These are phyloP conservation scores for Candida taoyuanica DNA, from an alignment of 805 yeast species.

Conservation along the genomic window DNA sequence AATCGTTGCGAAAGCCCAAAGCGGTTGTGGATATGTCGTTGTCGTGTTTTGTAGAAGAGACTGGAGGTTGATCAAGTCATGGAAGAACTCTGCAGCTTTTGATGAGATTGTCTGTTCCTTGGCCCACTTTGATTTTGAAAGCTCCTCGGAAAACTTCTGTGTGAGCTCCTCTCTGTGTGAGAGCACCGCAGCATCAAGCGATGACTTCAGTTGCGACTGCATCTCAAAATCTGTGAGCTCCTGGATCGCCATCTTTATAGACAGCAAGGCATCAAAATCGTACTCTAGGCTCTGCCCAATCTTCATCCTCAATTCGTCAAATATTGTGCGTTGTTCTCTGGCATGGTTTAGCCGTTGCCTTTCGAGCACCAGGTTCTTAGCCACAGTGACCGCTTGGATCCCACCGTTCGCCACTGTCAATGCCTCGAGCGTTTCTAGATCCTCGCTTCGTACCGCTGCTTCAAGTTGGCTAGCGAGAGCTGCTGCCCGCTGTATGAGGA, in stretches of 20 bases:
- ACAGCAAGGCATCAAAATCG: constrained; percentile 11
- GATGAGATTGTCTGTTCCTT: constrained; percentile 6
- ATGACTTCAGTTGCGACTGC: not conserved
- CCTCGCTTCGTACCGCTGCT: constrained; percentile 15
- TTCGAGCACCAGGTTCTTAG: constrained; percentile 13
- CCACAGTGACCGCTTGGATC: constrained; percentile 15
- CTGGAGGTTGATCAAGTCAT: constrained; percentile 16
- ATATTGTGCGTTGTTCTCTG: constrained; percentile 5
- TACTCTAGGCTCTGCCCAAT: constrained; percentile 11
- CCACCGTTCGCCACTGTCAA: constrained; percentile 21
- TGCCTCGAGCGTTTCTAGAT: constrained; percentile 20
- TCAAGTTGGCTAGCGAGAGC: constrained; percentile 16
- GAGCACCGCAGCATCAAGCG: constrained; percentile 9
- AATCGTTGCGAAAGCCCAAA: constrained; percentile 48
- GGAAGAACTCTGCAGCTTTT: constrained; percentile 4
- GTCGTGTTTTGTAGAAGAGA: constrained; percentile 7
- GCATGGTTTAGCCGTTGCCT: constrained; percentile 3
- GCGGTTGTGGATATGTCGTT: constrained; percentile 33
- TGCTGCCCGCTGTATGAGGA: constrained; percentile 7
- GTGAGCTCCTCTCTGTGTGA: constrained; percentile 12
- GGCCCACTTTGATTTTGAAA: constrained; percentile 18
- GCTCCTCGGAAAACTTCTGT: constrained; percentile 6
- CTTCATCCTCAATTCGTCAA: constrained; percentile 7
- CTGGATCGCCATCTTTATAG: constrained; percentile 6
- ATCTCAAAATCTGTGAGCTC: constrained; percentile 1